Percentiles rank a stretch among this genome's conserved stretches.
Conservation (phyloP, 257 asterid genomes). For the Solanum tacnaense region DNA sequence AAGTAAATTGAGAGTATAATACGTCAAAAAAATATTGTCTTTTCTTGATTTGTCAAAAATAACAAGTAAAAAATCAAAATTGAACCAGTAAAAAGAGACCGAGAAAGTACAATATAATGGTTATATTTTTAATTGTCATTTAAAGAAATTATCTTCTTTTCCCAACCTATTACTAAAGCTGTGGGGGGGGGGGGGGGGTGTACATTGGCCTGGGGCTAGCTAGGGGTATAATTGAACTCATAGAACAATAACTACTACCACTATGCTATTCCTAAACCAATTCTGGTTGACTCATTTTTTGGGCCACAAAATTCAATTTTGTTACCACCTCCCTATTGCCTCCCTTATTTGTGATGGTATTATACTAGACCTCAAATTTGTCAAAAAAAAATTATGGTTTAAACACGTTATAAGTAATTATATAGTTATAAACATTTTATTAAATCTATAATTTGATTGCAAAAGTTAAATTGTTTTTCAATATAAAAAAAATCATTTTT, state of each 20-base stretch:
- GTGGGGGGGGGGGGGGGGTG: neutral
- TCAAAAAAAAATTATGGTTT: neutral
- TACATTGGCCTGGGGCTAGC: neutral
- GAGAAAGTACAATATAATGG: neutral
- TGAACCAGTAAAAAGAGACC: too few species aligned
- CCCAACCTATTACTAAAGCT: neutral
- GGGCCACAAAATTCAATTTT: neutral
- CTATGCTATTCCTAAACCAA: neutral
- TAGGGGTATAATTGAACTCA: neutral
- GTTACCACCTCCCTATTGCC: neutral
- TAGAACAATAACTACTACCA: neutral
- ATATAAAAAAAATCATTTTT: neutral
- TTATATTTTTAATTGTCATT: neutral
- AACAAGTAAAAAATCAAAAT: too few species aligned
- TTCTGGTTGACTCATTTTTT: neutral
- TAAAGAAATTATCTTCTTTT: neutral
- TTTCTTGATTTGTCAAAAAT: neutral
- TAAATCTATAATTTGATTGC: neutral
- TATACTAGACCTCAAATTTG: neutral
- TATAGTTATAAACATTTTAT: neutral
- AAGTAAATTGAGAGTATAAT: neutral
- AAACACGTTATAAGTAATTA: neutral
- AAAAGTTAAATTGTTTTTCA: neutral
- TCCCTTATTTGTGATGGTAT: neutral
- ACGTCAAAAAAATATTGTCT: too few species aligned